Percentiles rank a stretch among this genome's conserved stretches.
Conservation (phyloP, 208 protist genomes). For the Trypanosoma rangeli region DNA sequence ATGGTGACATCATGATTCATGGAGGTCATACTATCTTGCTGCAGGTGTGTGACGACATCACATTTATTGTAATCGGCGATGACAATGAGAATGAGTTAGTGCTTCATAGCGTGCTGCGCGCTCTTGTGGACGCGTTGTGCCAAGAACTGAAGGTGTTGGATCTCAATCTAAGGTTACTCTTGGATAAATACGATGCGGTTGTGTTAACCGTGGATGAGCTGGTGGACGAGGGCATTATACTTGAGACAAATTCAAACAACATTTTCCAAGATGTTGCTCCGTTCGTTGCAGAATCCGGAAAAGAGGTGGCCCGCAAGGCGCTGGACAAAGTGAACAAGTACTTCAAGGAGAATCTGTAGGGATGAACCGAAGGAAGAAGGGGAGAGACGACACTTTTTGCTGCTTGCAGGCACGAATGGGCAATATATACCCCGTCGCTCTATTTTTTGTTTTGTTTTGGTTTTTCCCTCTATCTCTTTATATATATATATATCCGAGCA, state of each 20-base stretch:
- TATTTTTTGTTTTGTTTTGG: not conserved
- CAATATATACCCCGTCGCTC: not conserved
- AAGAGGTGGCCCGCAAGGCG: conserved; percentile 63
- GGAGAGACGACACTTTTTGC: not conserved
- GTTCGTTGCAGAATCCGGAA: conserved; percentile 54
- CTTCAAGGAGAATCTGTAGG: conserved; percentile 76
- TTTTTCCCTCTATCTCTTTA: not conserved
- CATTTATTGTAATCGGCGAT: conserved; percentile 80
- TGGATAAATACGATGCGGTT: conserved; percentile 88
- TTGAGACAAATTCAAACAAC: conserved; percentile 66
- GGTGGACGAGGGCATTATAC: conserved; percentile 89
- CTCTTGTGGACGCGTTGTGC: conserved; percentile 65
- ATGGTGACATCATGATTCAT: conserved; percentile 74
- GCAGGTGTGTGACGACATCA: conserved; percentile 58
- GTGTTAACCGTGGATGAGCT: conserved; percentile 89
- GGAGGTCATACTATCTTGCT: conserved; percentile 78
- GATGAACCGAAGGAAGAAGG: not conserved
- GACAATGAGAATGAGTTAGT: conserved; percentile 85
- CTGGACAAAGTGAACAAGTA: conserved; percentile 85
- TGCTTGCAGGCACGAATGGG: not conserved
- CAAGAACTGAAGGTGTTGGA: conserved; percentile 51
- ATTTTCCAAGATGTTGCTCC: conserved; percentile 63
- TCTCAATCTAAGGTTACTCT: conserved; percentile 50
- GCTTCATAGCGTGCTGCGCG: conserved; percentile 59
- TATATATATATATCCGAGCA: conserved; percentile 7